Percentiles rank a stretch among this genome's conserved stretches.
Conservation (phyloP, 352 stramenopile genomes). For the Phytophthora chlamydospora region DNA sequence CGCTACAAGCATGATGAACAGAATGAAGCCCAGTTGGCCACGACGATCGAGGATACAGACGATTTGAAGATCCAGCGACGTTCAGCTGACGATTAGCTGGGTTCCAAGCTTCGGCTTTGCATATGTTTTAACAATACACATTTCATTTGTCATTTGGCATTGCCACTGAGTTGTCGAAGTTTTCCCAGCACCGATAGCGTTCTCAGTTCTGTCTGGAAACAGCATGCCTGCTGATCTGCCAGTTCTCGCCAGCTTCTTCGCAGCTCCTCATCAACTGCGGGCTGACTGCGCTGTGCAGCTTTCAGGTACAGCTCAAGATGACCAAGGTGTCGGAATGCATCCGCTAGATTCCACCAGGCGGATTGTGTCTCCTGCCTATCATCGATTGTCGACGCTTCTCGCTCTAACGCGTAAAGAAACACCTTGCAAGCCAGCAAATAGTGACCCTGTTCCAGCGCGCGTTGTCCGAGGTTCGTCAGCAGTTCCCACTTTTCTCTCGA, state of each 20-base stretch:
- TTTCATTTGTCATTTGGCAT: constrained; percentile 11
- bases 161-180: constrained; percentile 33
- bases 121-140: constrained; percentile 13
- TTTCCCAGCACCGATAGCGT: constrained; percentile 26
- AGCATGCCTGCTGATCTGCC: constrained; percentile 17
- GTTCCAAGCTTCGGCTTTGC: neutral
- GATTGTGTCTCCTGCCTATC: constrained; percentile 21
- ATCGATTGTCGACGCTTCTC: neutral
- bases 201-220: constrained; percentile 40
- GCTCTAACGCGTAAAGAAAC: constrained; percentile 56
- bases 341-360: constrained; percentile 62
- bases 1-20: constrained; percentile 14
- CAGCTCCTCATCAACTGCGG: neutral
- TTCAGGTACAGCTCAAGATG: constrained; percentile 59
- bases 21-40: constrained; percentile 23
- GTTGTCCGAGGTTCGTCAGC: constrained; percentile 54
- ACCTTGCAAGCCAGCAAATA: constrained; percentile 56
- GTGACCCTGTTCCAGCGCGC: constrained; percentile 50
- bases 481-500: constrained; percentile 52
- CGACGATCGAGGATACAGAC: constrained; percentile 33
- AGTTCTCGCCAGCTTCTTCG: constrained; percentile 12
- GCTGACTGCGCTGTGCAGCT: constrained; percentile 32
- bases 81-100: constrained; percentile 9
- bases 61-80: constrained; percentile 12
- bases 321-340: constrained; percentile 68